Evolutionary conservation across 116 monocot species (phyloP).

Genomic region (Trichopus zeylanicus): DNA sequence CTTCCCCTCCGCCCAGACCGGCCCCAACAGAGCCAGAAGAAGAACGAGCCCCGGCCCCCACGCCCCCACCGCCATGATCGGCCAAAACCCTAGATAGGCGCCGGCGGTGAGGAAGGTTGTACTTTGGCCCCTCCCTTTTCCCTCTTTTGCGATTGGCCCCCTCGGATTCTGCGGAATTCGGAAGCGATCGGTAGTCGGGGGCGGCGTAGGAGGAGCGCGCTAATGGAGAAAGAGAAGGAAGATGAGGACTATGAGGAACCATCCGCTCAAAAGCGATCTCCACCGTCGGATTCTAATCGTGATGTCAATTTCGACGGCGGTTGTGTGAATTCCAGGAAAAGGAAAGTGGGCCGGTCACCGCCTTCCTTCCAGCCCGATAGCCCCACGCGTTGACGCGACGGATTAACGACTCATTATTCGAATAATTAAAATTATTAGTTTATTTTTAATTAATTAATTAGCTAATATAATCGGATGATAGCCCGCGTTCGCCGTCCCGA

Average conservation of each 20-base stretch:
- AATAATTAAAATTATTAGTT: too few species aligned
- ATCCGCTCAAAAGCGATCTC: not conserved
- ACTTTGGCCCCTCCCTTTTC: not conserved
- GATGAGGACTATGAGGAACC: not conserved
- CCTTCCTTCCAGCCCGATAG: too few species aligned
- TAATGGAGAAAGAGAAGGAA: not conserved
- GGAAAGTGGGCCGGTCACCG: too few species aligned
- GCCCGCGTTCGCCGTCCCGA: not conserved
- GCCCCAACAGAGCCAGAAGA: not conserved
- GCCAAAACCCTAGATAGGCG: not conserved
- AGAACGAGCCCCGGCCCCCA: not conserved
- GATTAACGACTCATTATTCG: too few species aligned
- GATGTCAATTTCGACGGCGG: not conserved
- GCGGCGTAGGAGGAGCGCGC: not conserved
- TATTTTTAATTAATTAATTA: too few species aligned
- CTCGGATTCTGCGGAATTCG: not conserved
- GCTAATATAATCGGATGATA: too few species aligned
- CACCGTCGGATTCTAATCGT: not conserved
- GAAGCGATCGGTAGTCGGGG: not conserved
- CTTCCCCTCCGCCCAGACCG: not conserved
- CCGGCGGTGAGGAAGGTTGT: not conserved
- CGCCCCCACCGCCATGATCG: not conserved
- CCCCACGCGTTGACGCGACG: too few species aligned
- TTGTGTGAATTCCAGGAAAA: too few species aligned
- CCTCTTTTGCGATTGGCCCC: not conserved